phyloP scores from a whole-genome alignment of 2,329 filamentous ascomycete species.

The Colletotrichum sp. region DNA sequence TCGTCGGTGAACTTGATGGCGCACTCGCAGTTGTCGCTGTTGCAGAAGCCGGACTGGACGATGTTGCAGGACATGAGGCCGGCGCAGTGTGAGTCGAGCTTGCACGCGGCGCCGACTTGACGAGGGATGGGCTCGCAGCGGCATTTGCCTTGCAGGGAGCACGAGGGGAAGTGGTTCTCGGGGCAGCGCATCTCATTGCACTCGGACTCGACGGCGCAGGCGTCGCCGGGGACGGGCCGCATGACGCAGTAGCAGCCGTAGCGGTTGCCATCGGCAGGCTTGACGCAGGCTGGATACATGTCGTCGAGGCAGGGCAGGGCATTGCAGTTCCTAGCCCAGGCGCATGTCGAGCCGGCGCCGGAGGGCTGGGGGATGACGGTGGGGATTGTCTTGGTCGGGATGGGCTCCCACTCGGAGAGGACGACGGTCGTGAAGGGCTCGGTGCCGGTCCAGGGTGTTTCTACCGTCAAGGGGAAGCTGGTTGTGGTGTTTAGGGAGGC shows the following conservation, averaged over 20 bases:
- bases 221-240: neutral
- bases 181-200: neutral
- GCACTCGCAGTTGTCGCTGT: neutral
- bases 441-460: neutral
- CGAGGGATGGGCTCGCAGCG: neutral
- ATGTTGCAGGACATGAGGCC: neutral
- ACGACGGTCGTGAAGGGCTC: neutral
- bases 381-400: neutral
- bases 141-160: neutral
- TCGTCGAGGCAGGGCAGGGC: neutral
- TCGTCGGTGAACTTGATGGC: neutral
- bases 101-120: neutral
- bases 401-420: neutral
- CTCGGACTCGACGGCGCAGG: neutral
- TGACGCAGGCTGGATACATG: neutral
- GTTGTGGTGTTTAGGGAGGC: neutral
- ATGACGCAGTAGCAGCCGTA: slow-evolving; percentile 4
- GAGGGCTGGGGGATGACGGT: neutral
- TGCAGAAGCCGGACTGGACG: neutral
- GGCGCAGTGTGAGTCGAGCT: neutral
- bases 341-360: neutral
- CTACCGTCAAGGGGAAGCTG: neutral
- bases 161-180: neutral
- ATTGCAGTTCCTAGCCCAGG: neutral
- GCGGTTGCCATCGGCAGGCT: neutral